Evolutionary conservation across 108 stramenopile genomes (phyloP).

Genomic region (Skeletonema menzelii): DNA sequence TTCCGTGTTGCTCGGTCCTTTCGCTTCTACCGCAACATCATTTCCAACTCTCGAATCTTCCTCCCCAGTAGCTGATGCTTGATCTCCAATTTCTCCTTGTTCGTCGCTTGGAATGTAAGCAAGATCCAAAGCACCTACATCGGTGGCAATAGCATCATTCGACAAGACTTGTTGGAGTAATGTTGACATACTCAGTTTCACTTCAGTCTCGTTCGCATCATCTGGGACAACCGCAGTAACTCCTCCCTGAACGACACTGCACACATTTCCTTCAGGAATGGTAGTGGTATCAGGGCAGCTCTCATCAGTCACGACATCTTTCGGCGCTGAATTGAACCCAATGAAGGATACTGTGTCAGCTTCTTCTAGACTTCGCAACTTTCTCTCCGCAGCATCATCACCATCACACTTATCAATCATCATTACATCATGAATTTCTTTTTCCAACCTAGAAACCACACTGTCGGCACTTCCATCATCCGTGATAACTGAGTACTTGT

Average conservation of each 20-base stretch:
- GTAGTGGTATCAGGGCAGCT: neutral
- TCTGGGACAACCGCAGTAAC: neutral
- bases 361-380: neutral
- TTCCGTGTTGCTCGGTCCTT: neutral
- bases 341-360: neutral
- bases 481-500: neutral
- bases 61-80: neutral
- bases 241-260: neutral
- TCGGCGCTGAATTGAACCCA: neutral
- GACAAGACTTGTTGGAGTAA: neutral
- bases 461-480: neutral
- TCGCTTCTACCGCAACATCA: neutral
- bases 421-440: constrained; percentile 1
- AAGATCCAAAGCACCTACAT: neutral
- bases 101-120: neutral
- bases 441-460: neutral
- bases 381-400: neutral
- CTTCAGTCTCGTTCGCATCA: neutral
- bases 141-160: neutral
- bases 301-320: neutral
- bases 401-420: neutral
- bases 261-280: neutral
- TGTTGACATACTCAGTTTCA: neutral
- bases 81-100: neutral
- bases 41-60: neutral